Base-by-base conservation (phyloP, 495 filamentous ascomycete species). In the Hyphodiscus hymeniophilus region DNA sequence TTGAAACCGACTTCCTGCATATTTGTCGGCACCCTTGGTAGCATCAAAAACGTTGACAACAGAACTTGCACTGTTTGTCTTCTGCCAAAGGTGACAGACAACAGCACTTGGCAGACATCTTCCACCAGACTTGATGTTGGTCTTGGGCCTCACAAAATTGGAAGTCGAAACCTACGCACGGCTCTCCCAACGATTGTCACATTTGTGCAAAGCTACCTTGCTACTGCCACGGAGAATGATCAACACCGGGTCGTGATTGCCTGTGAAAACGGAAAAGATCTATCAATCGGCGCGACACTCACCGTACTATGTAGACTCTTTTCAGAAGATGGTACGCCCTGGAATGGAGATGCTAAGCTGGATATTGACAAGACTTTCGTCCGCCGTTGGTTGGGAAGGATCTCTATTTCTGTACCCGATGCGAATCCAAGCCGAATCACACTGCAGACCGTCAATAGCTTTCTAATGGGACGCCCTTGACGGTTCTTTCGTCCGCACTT, bases 361-460 rank as follows among this genome's bases (percentile, higher is more conserved):
- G 42, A 20, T 8, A 48, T 51, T n/a, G 76, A 77, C 62, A 96
- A 97, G 63, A 68, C 69, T n/a, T 71, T 82, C 39, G 87, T 96
- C 57, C 76, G 83, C 44, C 77, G 81, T 42, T 74, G 81, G 44
- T 70, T 95, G 13, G 81, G 84, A 7, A 85, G 82, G 71, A 85
- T 96, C 43, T 81, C 86, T 50, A 80, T 75, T 13, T 78, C 80
- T 0, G 73, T 80, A 53, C 81, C 84, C 17, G 81, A 82, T 51
- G 81, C 81, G 13, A 94, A 92, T 59, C 89, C 89, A 0, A 84
- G 79, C 50, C 72, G 91, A 33, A 73, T 82, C 23, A 94, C 88
- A 0, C 64, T 97, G 41, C 86, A 94, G 61, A 84, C 82, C 45
- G 80, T 96, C 32, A 94, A 96, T 65, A 82, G 83, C 32, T 94